Evolutionary conservation across 768 basidiomycete species (phyloP).

Genomic region (Hebeloma cylindrosporum): DNA sequence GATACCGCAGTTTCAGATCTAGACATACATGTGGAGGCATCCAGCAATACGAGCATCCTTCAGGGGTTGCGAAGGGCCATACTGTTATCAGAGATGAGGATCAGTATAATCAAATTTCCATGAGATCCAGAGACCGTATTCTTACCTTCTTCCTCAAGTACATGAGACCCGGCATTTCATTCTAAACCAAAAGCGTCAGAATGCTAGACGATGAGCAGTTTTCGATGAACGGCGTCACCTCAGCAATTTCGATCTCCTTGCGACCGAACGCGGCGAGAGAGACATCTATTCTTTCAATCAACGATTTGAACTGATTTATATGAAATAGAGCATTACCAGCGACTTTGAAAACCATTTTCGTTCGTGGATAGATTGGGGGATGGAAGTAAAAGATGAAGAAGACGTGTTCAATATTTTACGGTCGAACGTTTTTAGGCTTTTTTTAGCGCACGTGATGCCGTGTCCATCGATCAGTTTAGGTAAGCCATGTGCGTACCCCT

Average conservation of each 20-base stretch:
- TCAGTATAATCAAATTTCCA: slow-evolving; percentile 21
- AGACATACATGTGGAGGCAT: slow-evolving; percentile 90
- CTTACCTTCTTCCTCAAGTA: slow-evolving; percentile 84
- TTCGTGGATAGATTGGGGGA: slow-evolving; percentile 25
- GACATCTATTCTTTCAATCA: slow-evolving; percentile 53
- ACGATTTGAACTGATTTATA: slow-evolving; percentile 2
- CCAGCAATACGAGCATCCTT: slow-evolving; percentile 95
- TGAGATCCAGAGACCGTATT: slow-evolving; percentile 3
- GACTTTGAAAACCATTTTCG: slow-evolving; percentile 85
- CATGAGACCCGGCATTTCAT: slow-evolving; percentile 96
- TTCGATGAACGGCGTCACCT: slow-evolving; percentile 52
- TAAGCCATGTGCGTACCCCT: not conserved
- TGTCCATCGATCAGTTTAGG: slow-evolving; percentile 17
- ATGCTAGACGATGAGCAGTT: slow-evolving; percentile 12
- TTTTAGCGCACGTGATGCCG: slow-evolving; percentile 30
- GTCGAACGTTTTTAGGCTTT: slow-evolving; percentile 42
- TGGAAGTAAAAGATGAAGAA: slow-evolving; percentile 22
- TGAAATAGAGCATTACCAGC: slow-evolving; percentile 53
- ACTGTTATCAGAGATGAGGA: slow-evolving; percentile 43
- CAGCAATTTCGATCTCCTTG: slow-evolving; percentile 99
- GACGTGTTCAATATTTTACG: slow-evolving; percentile 22
- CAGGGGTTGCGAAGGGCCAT: slow-evolving; percentile 79
- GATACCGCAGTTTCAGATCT: not conserved
- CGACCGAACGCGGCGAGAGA: slow-evolving; percentile 99
- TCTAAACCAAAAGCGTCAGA: slow-evolving; percentile 41